These are phyloP conservation scores for Pyracantha coccinea DNA, from an alignment of 331 rosid genomes.

Conservation along the genomic window DNA sequence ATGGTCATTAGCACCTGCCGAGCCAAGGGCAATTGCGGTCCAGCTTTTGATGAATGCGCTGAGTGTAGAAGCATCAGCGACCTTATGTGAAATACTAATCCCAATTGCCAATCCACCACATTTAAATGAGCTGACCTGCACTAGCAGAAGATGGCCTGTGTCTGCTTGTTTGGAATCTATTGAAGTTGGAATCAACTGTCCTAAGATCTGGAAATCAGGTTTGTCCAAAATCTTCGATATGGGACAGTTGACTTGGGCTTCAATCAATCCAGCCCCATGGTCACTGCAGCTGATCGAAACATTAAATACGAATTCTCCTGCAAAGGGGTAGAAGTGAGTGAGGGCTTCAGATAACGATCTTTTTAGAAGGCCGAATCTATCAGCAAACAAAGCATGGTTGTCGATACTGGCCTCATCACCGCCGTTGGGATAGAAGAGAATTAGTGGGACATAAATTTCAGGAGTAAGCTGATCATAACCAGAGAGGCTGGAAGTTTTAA, in stretches of 20 bases:
- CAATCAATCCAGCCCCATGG: constrained; percentile 2
- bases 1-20: background rate
- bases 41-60: constrained; percentile 2
- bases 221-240: background rate
- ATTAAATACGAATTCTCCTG: background rate
- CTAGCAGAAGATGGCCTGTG: background rate
- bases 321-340: background rate
- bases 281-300: background rate
- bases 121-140: constrained; percentile 1
- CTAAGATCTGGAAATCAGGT: background rate
- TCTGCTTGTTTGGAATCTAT: background rate
- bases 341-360: constrained; percentile 6
- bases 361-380: background rate
- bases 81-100: constrained; percentile 2
- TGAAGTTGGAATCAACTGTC: background rate
- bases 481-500: constrained; percentile 5
- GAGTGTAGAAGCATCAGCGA: background rate
- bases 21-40: background rate
- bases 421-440: constrained; percentile 7
- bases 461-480: constrained; percentile 9
- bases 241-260: constrained; percentile 1
- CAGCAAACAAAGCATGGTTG: background rate
- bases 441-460: background rate
- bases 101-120: constrained; percentile 10
- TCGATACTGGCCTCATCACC: background rate